A percentile compares a stretch with the other conserved stretches of the same genome.
Conservation (phyloP, 495 filamentous ascomycete genomes). For the Neohortaea acidophila region DNA sequence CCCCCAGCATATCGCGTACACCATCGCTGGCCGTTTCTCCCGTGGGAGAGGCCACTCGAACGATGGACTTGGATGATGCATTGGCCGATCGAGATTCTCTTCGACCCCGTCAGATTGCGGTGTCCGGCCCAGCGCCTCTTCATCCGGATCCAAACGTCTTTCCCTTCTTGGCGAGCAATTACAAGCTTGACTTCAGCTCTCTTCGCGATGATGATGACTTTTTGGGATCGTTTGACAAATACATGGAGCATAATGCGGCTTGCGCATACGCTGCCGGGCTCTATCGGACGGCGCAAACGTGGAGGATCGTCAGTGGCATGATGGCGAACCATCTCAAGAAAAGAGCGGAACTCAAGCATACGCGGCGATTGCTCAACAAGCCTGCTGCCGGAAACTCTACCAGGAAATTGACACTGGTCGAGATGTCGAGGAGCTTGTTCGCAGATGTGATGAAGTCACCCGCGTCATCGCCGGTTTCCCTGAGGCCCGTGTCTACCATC, state of each 20-base stretch:
- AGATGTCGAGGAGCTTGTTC: not conserved
- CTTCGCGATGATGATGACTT: not conserved
- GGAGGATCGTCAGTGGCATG: constrained; percentile 20
- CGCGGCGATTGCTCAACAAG: not conserved
- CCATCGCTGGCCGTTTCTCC: no score
- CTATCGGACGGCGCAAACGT: constrained; percentile 23
- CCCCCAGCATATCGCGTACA: no score
- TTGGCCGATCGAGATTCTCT: not conserved
- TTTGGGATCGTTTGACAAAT: constrained; percentile 1
- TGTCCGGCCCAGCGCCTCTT: constrained; percentile 17
- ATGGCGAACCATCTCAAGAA: constrained; percentile 14
- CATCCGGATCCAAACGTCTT: constrained; percentile 19
- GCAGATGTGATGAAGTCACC: not conserved
- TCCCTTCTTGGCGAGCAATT: constrained; percentile 25
- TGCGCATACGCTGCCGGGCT: constrained; percentile 21
- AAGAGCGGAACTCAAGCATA: constrained; percentile 9
- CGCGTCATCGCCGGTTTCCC: constrained; percentile 1
- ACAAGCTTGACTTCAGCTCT: constrained; percentile 3
- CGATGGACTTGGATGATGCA: not conserved
- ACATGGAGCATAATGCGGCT: constrained; percentile 23
- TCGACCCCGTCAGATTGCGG: not conserved
- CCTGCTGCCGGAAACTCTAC: no score
- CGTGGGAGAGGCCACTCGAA: no score
- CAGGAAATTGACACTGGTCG: not conserved
- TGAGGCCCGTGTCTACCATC: not conserved